A percentile compares a stretch with the other conserved stretches of the same genome.
Conservation (phyloP, 148 eudicot genomes). For the Rhododendron kiyosumense region DNA sequence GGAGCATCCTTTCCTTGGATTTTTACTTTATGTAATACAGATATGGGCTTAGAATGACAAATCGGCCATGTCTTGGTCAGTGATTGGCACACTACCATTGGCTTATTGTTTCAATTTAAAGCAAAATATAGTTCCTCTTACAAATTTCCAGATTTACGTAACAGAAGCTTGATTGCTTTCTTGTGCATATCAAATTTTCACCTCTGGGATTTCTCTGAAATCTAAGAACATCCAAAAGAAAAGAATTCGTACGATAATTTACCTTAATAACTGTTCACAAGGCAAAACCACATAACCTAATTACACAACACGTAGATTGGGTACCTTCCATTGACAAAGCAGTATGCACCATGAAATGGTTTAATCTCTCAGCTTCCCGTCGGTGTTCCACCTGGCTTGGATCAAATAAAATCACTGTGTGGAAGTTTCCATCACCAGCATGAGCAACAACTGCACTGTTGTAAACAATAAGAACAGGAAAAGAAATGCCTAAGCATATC, state of each 20-base stretch:
- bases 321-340: slow-evolving; percentile 95
- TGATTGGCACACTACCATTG: not conserved
- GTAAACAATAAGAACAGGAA: not conserved
- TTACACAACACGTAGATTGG: not conserved
- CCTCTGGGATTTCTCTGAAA: not conserved
- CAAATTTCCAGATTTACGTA: not conserved
- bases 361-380: slow-evolving; percentile 86
- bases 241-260: not conserved
- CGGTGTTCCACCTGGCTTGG: slow-evolving; percentile 69
- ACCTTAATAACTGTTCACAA: not conserved
- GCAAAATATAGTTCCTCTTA: not conserved
- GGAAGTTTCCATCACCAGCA: slow-evolving; percentile 99
- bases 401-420: slow-evolving; percentile 75
- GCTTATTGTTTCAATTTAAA: not conserved
- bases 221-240: not conserved
- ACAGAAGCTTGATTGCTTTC: not conserved
- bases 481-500: not conserved
- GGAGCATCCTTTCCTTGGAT: not conserved
- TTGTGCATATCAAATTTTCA: not conserved
- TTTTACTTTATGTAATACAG: not conserved
- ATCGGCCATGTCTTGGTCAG: not conserved
- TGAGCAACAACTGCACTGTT: slow-evolving; percentile 90
- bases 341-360: slow-evolving; percentile 81
- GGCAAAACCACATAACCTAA: not conserved
- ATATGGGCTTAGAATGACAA: not conserved